A percentile compares a stretch with the other conserved stretches of the same genome.
These are phyloP conservation scores for Hypoxylon trugodes DNA, from an alignment of 495 filamentous ascomycete genomes.

Conservation along the genomic window DNA sequence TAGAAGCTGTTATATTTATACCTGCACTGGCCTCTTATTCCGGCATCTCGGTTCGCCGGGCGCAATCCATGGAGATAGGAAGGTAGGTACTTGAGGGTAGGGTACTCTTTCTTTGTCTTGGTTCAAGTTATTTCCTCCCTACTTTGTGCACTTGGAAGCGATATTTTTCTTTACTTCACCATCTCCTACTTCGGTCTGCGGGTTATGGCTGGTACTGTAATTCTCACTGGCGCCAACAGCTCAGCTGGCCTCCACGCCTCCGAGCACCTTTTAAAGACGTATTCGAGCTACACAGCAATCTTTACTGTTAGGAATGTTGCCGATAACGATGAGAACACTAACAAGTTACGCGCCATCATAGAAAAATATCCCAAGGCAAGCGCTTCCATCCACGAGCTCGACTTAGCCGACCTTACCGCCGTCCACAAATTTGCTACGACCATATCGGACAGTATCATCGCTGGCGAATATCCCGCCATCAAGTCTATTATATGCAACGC, in stretches of 20 bases:
- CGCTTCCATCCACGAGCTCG: constrained; percentile 5
- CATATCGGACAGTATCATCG: constrained; percentile 36
- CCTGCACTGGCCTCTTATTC: no score
- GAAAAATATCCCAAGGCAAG: background rate
- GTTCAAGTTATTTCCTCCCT: no score
- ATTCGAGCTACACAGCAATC: background rate
- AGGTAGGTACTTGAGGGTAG: no score
- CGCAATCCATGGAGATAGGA: no score
- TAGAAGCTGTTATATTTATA: no score
- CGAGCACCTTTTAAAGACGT: constrained; percentile 2
- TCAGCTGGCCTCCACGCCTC: constrained; percentile 4
- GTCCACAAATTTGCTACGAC: constrained; percentile 49
- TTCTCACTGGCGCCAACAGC: constrained; percentile 8
- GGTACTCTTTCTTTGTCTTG: no score
- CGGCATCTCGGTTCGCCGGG: no score
- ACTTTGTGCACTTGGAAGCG: no score
- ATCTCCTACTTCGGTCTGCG: background rate
- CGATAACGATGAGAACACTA: background rate
- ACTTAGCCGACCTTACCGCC: constrained; percentile 44
- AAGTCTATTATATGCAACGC: constrained; percentile 56
- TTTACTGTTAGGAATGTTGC: background rate
- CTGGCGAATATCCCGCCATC: constrained; percentile 47
- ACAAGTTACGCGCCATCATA: background rate
- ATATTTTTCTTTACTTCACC: background rate
- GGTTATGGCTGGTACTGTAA: background rate